A percentile compares a stretch with the other conserved stretches of the same genome.
These are phyloP conservation scores for Ganoderma meredithae DNA, from an alignment of 1,284 basidiomycete genomes.

Conservation along the genomic window DNA sequence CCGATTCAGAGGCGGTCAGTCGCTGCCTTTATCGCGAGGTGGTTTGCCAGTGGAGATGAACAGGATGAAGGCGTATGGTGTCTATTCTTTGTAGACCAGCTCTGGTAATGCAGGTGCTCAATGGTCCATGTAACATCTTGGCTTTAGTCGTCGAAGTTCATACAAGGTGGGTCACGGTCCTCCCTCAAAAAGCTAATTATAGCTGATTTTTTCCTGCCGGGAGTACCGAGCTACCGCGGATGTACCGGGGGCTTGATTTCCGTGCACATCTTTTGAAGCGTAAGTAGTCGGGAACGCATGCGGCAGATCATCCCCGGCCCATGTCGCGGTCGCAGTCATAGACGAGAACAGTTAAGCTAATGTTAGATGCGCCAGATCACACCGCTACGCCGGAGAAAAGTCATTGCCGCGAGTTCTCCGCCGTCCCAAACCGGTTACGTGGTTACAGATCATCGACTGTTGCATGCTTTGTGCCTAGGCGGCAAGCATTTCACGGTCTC, in stretches of 20 bases:
- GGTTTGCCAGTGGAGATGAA: neutral
- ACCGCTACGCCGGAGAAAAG: neutral
- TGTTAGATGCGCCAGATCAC: neutral
- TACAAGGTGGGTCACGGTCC: neutral
- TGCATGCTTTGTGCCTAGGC: neutral
- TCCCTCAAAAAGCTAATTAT: neutral
- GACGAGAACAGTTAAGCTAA: neutral
- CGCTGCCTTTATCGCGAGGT: neutral
- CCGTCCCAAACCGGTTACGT: neutral
- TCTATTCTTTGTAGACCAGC: too few relatives aligned
- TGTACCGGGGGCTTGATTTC: neutral
- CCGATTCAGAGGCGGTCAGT: neutral
- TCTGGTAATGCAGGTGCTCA: neutral
- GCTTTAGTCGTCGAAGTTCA: neutral
- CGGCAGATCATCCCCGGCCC: neutral
- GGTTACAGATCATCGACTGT: neutral
- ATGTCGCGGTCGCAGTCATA: neutral
- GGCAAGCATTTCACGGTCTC: neutral
- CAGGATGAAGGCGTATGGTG: neutral
- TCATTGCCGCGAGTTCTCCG: neutral
- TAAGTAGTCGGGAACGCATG: too few relatives aligned
- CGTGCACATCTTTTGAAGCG: neutral
- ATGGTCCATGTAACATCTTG: neutral
- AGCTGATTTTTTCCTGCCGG: neutral
- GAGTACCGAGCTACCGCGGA: neutral